Evolutionary conservation across 2,329 filamentous ascomycete species (phyloP), one percentile per base, ranked within the genome.

Genomic region (Colletotrichum spaethianum): DNA sequence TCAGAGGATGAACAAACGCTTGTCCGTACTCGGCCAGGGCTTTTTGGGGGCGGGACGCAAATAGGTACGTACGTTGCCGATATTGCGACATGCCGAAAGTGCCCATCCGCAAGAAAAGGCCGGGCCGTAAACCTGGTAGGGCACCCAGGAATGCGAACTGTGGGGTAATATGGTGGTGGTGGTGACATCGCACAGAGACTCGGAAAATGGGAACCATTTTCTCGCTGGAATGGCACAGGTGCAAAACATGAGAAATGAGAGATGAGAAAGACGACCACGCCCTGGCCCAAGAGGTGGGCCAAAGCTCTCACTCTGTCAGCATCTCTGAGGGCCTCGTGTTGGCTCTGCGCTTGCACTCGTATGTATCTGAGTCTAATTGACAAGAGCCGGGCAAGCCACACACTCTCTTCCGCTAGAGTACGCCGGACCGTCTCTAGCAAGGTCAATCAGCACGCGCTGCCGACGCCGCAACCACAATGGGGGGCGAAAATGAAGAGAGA

Each of bases 111-210:
- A 48, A 3, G 48, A 11, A 33, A 36, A 14, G 20, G n/a, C 31
- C 44, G 59, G 36, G 20, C 28, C 28, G 44, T 31, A 48, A 55
- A 36, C 63, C 52, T 36, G 18, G 55, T 53, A 70, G 38, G 57
- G 42, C 67, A 62, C 44, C 40, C 44, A 26, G 31, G 64, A 63
- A 63, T 31, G 69, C 56, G 33, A 56, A 57, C n/a, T 68, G 69
- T 71, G 69, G 69, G 64, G 69, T 71, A 67, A 28, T 18, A n/a
- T n/a, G n/a, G n/a, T 1, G 31, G 33, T 38, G 50, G 28, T 23
- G 42, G 63, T 68, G 40, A 44, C 57, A 71, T 68, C 44, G 64
- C 57, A 71, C 64, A 62, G 26, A 53, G 52, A 53, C 63, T 57
- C 68, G 28, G 57, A 48, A 26, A 68, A 68, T 52, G 56, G 63